phyloP scores from a whole-genome alignment of 257 asterid species.

The Jasminum sambac region DNA sequence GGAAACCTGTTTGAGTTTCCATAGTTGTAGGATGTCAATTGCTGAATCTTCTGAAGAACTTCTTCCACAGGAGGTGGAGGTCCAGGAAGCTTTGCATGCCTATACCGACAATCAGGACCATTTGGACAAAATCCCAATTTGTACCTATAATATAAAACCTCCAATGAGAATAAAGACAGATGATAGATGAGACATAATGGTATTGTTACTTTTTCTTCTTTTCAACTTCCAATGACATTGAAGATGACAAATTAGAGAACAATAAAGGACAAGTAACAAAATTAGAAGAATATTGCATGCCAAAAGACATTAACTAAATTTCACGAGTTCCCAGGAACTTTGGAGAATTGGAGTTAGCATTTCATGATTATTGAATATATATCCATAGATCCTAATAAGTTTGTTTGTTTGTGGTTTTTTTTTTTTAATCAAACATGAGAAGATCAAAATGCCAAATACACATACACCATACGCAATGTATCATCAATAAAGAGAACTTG shows the following conservation, averaged over 20 bases:
- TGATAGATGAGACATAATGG: constrained; percentile 1
- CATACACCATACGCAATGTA: neutral
- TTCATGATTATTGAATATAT: neutral
- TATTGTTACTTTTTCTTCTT: neutral
- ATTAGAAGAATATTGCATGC: neutral
- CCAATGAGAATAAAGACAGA: constrained; percentile 23
- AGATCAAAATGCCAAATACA: neutral
- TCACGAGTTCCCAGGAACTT: neutral
- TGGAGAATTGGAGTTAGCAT: neutral
- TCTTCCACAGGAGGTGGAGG: constrained; percentile 95
- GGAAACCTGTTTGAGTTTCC: constrained; percentile 66
- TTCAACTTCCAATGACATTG: neutral
- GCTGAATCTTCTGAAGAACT: constrained; percentile 95
- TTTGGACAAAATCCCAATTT: constrained; percentile 97
- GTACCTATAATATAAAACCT: constrained; percentile 59
- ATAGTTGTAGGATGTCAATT: constrained; percentile 54
- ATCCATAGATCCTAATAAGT: constrained; percentile 10
- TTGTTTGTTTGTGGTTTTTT: no score
- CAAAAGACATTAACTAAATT: neutral
- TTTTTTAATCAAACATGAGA: neutral
- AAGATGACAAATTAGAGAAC: constrained; percentile 10
- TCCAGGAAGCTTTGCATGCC: constrained; percentile 95
- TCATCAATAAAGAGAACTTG: neutral
- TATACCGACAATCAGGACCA: constrained; percentile 95
- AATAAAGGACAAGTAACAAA: neutral